phyloP scores from a whole-genome alignment of 2,329 filamentous ascomycete genomes.

The Elsinoe necatrix region DNA sequence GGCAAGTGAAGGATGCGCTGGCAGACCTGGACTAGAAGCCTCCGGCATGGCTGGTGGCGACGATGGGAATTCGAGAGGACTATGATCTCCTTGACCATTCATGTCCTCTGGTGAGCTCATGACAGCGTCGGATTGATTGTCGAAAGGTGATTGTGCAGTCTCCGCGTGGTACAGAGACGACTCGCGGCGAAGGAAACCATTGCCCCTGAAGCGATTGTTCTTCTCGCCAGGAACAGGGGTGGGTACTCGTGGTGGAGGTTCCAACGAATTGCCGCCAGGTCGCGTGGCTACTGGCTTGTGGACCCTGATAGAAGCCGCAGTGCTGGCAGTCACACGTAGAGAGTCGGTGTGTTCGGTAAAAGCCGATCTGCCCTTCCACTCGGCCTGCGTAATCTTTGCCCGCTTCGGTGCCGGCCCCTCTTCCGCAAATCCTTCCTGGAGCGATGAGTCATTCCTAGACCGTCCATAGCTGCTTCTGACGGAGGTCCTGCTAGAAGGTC shows the following conservation, averaged over 20 bases:
- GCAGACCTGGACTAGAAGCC: constrained; percentile 67
- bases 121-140: constrained; percentile 33
- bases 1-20: constrained; percentile 35
- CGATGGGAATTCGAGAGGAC: constrained; percentile 75
- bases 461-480: constrained; percentile 26
- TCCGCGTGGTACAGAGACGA: constrained; percentile 18
- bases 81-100: constrained; percentile 48
- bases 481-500: constrained; percentile 33
- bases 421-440: constrained; percentile 24
- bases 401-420: constrained; percentile 63
- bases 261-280: constrained; percentile 48
- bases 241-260: constrained; percentile 66
- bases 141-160: constrained; percentile 18
- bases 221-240: constrained; percentile 59
- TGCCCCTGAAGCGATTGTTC: constrained; percentile 10
- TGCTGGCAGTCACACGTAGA: constrained; percentile 81
- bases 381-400: constrained; percentile 65
- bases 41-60: constrained; percentile 76
- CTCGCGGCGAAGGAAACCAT: constrained; percentile 18
- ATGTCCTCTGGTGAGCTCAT: constrained; percentile 41
- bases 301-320: constrained; percentile 74
- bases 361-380: constrained; percentile 61
- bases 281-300: constrained; percentile 62
- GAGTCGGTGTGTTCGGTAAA: constrained; percentile 64
- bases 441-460: constrained; percentile 7